Base-by-base conservation (phyloP, 75 land plant species). In the Pinus albicaulis region DNA sequence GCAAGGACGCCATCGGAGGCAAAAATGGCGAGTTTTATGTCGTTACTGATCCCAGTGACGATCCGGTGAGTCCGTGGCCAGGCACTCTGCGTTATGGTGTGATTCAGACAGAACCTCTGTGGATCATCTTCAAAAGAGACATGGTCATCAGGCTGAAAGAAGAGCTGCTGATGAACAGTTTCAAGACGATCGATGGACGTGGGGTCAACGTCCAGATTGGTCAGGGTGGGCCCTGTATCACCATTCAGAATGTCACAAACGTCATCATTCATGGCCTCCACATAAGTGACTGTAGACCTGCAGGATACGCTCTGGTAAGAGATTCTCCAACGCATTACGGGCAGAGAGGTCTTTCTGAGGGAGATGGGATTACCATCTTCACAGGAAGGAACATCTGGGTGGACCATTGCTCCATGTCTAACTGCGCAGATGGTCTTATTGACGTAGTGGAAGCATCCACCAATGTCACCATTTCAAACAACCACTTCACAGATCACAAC, bases 21-120 rank as follows among this genome's bases (percentile, higher is more conserved):
- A 72, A 76, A 57, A 24, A 75, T 14, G 91, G 92, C 5, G 44
- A 48, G 17, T 76, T 77, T 65, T 91, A 89, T 53, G 79, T 82
- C 3, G 93, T 91, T 19, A 91, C 91, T 0, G 89, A 83, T 56
- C 41, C 83, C 41, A 73, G 79, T 2, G 91, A 91, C 62, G 85
- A 91, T 55, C 19, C 83, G 14, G 76, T 76, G 59, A 73, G 80
- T 56, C 93, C 92, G 0, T 74, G 57, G 34, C 73, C 73, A 1
- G 92, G 92, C 26, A 91, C 92, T 13, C 79, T 91, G 36, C 80
- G 93, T 4, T 80, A 91, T 36, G 93, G 81, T 17, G 91, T 86
- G 59, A 89, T 88, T 68, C 89, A 86, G 53, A 17, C 31, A 7
- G 79, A 65, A 72, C 91, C 93, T 14, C 79, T 91, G 16, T 91